A percentile compares a stretch with the other conserved stretches of the same genome.
phyloP scores from a whole-genome alignment of 441 rosid genomes.

The Codiaeum variegatum region DNA sequence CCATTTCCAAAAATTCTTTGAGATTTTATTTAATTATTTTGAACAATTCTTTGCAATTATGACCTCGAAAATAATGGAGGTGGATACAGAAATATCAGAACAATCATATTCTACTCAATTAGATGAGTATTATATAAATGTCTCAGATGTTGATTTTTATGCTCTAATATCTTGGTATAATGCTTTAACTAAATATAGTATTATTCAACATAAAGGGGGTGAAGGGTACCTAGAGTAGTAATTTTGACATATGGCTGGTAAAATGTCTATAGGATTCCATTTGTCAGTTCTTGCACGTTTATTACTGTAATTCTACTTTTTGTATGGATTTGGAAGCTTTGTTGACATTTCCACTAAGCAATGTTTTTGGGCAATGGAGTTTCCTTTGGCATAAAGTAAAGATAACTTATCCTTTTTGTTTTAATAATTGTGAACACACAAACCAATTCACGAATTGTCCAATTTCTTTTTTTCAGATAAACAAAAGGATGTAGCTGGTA shows the following conservation, averaged over 20 bases:
- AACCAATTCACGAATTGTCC: background rate
- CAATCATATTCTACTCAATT: background rate
- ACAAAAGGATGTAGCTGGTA: constrained; percentile 64
- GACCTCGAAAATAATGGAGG: background rate
- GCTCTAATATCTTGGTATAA: no score
- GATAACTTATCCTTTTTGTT: background rate
- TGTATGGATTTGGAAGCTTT: background rate
- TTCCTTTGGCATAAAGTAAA: background rate
- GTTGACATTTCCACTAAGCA: background rate
- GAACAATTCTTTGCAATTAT: background rate
- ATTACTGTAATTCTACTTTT: background rate
- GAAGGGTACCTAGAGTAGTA: background rate
- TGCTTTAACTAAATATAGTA: background rate
- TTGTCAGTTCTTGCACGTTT: background rate
- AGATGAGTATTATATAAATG: background rate
- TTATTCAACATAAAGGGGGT: background rate
- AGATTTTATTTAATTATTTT: background rate
- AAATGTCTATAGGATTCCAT: background rate
- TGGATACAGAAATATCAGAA: background rate
- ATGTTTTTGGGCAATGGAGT: background rate
- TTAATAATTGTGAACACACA: background rate
- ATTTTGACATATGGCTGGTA: background rate
- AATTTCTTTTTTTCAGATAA: constrained; percentile 42
- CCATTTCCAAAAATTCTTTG: background rate
- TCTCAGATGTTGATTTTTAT: background rate